Base-by-base conservation (phyloP, 352 stramenopile species). In the Pythium myriotylum region DNA sequence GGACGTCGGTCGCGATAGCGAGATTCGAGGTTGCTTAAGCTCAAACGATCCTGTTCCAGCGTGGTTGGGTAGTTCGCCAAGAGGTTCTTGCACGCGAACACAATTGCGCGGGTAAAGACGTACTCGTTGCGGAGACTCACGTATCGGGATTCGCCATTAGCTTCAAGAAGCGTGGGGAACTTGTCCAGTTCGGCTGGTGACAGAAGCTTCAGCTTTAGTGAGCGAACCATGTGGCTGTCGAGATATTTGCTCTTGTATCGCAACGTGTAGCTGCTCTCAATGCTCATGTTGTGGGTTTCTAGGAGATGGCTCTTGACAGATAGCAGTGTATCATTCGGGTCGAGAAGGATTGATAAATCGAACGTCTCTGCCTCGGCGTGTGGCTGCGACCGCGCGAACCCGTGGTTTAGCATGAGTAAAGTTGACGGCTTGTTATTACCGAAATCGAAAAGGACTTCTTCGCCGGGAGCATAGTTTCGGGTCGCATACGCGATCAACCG, bases 191-290 rank as follows among this genome's bases (percentile, higher is more conserved):
- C 67, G 13, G 37, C 24, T 0, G 45, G 37, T 12, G 40, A 42
- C 2, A 74, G 45, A 19, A 74, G 52, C 48, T 74, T 70, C 22
- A 65, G 13, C 67, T 74, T 74, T 61, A 74, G 67, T n/a, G 62
- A 67, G n/a, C 56, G 27, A 17, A 56, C 19, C 51, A 71, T 35
- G 1, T 40, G 9, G 32, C 24, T 9, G 26, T 74, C 61, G 10
- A 70, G 49, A 20, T 51, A 4, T 2, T 60, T 53, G 32, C 55
- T 50, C 47, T 61, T 56, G 51, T 68, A 61, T 0, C 62, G 62
- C 40, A 74, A 46, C 20, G 55, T 27, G 62, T 74, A 74, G 33
- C 61, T 71, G 23, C 49, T 29, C 43, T 74, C 62, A 23, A 71
- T 63, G 41, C 19, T 71, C 45, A 68, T 56, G 42, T 65, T 68